phyloP scores from a whole-genome alignment of 2,329 filamentous ascomycete genomes.

The Pseudogymnoascus sp. region DNA sequence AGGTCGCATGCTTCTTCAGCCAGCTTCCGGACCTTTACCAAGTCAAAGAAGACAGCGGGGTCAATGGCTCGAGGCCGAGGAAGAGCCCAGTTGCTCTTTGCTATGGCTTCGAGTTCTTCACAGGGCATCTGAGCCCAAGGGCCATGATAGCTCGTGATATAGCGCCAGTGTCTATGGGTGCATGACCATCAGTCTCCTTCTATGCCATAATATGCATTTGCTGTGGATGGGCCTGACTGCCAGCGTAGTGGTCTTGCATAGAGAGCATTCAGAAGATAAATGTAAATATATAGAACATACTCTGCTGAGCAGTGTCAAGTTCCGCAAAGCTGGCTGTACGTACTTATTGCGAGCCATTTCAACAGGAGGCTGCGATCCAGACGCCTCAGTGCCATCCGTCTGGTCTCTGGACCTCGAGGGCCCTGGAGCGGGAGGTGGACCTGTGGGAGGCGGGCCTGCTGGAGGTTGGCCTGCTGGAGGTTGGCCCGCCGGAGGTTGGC shows the following conservation, averaged over 20 bases:
- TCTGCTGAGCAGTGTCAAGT: background rate
- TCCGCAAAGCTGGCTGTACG: slow-evolving; percentile 27
- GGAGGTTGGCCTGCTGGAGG: background rate
- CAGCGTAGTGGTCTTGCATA: background rate
- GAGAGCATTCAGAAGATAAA: background rate
- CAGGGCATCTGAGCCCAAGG: slow-evolving; percentile 74
- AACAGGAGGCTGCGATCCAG: background rate
- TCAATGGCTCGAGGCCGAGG: slow-evolving; percentile 71
- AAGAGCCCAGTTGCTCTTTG: slow-evolving; percentile 71
- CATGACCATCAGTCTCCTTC: slow-evolving; percentile 7
- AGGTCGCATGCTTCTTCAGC: slow-evolving; percentile 76
- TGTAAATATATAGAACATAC: background rate
- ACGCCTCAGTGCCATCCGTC: background rate
- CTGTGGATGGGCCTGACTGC: background rate
- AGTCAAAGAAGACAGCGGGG: slow-evolving; percentile 72
- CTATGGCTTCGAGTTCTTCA: slow-evolving; percentile 71
- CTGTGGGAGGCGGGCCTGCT: background rate
- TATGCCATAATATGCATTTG: background rate
- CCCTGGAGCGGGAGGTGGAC: background rate
- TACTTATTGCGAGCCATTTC: slow-evolving; percentile 53
- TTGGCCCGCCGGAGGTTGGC: background rate
- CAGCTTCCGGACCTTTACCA: slow-evolving; percentile 71
- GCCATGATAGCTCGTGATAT: slow-evolving; percentile 76
- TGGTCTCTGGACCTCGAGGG: background rate
- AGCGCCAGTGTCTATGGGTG: slow-evolving; percentile 65